These are phyloP conservation scores for Lactarius sanguifluus DNA, from an alignment of 768 basidiomycete species.

Conservation along the genomic window DNA sequence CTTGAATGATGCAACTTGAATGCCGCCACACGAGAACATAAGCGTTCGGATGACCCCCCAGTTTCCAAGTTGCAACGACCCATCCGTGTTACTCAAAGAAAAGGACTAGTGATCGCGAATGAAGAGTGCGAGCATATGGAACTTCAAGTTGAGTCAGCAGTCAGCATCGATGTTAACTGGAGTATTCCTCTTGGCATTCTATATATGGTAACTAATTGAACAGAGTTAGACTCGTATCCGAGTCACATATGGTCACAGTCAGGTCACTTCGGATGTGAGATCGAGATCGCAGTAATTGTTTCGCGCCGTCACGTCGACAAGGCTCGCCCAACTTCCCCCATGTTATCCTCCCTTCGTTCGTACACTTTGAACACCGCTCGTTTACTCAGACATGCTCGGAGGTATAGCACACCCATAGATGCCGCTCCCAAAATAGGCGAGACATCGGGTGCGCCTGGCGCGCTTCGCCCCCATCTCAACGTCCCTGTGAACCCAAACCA, in stretches of 20 bases:
- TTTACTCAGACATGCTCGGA: background rate
- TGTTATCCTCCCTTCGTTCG: constrained; percentile 25
- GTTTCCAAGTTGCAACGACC: too few species aligned
- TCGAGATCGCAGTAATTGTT: background rate
- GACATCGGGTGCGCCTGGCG: constrained; percentile 27
- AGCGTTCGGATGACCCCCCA: too few species aligned
- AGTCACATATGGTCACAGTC: background rate
- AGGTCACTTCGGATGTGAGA: background rate
- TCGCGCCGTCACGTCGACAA: background rate
- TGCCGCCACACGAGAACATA: too few species aligned
- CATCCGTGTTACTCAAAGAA: too few species aligned
- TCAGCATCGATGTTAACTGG: too few species aligned
- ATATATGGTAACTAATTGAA: background rate
- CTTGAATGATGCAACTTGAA: too few species aligned
- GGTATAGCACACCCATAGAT: constrained; percentile 26
- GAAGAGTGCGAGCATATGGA: background rate
- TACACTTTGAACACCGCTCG: constrained; percentile 8
- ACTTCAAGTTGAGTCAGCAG: too few species aligned
- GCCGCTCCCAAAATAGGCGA: background rate
- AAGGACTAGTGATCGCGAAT: background rate
- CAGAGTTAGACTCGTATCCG: too few species aligned
- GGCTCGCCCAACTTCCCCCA: background rate
- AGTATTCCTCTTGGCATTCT: too few species aligned
- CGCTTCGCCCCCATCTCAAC: constrained; percentile 45
- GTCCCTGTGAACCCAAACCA: constrained; percentile 57